phyloP scores from a whole-genome alignment of 331 rosid species.

The Pyracantha coccinea region DNA sequence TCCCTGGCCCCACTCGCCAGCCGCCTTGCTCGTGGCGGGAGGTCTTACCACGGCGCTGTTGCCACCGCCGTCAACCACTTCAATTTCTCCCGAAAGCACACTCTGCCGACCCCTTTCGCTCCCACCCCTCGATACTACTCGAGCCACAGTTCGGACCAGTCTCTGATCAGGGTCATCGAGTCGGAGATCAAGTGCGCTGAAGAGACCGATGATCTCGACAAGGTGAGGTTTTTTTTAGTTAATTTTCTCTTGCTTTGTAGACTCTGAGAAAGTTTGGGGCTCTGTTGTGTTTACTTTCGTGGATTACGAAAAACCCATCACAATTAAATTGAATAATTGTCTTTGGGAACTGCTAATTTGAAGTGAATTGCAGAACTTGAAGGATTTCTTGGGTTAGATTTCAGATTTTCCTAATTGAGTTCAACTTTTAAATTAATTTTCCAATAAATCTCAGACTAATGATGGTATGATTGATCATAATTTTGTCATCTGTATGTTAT shows the following conservation, averaged over 20 bases:
- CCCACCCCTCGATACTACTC: conserved; percentile 45
- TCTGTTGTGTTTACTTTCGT: neutral
- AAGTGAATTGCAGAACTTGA: neutral
- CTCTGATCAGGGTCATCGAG: conserved; percentile 49
- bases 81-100: neutral
- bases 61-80: conserved; percentile 32
- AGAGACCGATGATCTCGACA: conserved; percentile 45
- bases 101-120: neutral
- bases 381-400: neutral
- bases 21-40: conserved; percentile 28
- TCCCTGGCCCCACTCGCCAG: conserved; percentile 39
- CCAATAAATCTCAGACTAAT: neutral
- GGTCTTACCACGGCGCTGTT: conserved; percentile 21
- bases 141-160: conserved; percentile 40
- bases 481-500: neutral
- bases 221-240: conserved; percentile 28
- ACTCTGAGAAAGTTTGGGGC: neutral
- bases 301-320: neutral
- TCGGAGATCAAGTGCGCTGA: conserved; percentile 52
- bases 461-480: neutral
- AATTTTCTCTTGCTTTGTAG: neutral
- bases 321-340: neutral
- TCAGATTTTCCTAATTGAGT: neutral
- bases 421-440: neutral
- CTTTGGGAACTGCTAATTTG: neutral